These are phyloP conservation scores for Malus hybrid DNA, from an alignment of 331 rosid genomes.

Conservation along the genomic window DNA sequence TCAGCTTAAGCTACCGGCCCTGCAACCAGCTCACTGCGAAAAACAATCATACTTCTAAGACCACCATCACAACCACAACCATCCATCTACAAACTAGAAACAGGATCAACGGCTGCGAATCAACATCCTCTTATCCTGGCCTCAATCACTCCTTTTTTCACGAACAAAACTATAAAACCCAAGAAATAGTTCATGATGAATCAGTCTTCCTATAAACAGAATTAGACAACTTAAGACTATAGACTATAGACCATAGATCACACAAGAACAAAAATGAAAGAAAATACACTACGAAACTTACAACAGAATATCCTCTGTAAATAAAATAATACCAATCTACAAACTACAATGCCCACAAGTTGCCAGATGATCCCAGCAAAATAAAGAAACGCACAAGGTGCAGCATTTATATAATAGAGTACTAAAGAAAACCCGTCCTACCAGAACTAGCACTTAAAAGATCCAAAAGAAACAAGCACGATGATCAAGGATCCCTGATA, in stretches of 20 bases:
- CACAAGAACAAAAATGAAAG: neutral
- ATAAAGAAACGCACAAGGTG: constrained; percentile 22
- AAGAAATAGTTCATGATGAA: constrained; percentile 50
- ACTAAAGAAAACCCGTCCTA: constrained; percentile 45
- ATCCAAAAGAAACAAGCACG: constrained; percentile 35
- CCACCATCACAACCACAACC: too few relatives aligned
- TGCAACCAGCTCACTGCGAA: constrained; percentile 53
- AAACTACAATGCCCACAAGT: constrained; percentile 17
- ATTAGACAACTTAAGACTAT: constrained; percentile 9
- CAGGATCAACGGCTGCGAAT: constrained; percentile 63
- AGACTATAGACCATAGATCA: neutral
- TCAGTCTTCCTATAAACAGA: constrained; percentile 20
- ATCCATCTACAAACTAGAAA: constrained; percentile 57
- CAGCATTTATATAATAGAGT: constrained; percentile 30
- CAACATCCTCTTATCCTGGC: constrained; percentile 58
- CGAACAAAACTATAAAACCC: constrained; percentile 77
- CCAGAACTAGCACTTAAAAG: constrained; percentile 46
- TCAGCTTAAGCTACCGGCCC: constrained; percentile 38
- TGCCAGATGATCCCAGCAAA: constrained; percentile 13
- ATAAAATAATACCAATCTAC: constrained; percentile 16
- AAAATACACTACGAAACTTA: constrained; percentile 10
- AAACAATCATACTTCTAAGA: constrained; percentile 43
- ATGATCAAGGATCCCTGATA: constrained; percentile 28
- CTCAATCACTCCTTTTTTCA: constrained; percentile 45
- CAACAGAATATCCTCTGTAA: neutral